Evolutionary conservation across 805 yeast genomes (phyloP).

Genomic region (Starmera caribaea): DNA sequence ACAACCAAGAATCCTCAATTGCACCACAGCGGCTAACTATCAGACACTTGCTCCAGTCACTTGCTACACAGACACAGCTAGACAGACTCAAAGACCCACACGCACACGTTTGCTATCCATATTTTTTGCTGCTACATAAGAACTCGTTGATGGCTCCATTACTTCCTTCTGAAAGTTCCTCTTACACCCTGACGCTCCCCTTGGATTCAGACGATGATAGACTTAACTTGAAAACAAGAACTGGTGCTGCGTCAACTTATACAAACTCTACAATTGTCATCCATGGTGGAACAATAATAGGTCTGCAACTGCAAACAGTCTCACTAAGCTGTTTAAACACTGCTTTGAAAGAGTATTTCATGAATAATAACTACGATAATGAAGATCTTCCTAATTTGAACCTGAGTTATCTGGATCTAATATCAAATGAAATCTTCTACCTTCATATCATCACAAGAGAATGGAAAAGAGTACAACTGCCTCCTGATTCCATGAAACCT

Average conservation of each 20-base stretch:
- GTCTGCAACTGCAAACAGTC: conserved; percentile 22
- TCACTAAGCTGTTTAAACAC: conserved; percentile 8
- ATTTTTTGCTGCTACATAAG: too few species aligned
- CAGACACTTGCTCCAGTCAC: too few species aligned
- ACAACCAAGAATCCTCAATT: too few species aligned
- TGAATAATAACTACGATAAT: conserved; percentile 2
- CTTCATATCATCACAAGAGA: conserved; percentile 46
- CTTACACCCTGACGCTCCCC: conserved; percentile 50
- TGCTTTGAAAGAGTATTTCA: conserved; percentile 2
- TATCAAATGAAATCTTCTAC: conserved; percentile 57
- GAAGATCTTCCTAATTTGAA: too few species aligned
- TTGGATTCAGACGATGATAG: conserved; percentile 40
- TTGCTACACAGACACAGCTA: too few species aligned
- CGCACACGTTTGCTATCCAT: too few species aligned
- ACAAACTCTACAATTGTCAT: conserved; percentile 52
- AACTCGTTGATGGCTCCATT: conserved; percentile 59
- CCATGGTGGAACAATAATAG: conserved; percentile 60
- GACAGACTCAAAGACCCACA: too few species aligned
- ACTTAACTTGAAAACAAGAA: conserved; percentile 45
- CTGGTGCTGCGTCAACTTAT: conserved; percentile 56
- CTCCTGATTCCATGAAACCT: conserved; percentile 6
- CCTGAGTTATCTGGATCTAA: conserved; percentile 1
- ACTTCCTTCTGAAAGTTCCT: conserved; percentile 54
- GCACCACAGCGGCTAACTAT: too few species aligned
- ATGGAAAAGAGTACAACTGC: conserved; percentile 40